Conservation (phyloP, 2,329 filamentous ascomycete species). For the Cryphonectria nitschkei region DNA sequence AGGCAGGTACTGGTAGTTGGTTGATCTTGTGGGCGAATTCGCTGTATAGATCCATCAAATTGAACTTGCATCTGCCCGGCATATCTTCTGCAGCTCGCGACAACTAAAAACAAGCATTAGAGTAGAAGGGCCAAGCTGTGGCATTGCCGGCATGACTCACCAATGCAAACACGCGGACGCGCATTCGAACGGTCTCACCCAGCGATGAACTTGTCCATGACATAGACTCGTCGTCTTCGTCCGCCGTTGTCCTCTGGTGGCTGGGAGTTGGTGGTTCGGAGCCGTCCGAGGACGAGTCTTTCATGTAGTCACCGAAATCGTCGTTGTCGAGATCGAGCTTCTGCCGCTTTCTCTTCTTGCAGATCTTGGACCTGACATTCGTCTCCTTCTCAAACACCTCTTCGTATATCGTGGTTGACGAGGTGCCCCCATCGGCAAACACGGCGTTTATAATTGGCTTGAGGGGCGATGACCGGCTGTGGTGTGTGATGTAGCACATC, state of each 20-base stretch:
- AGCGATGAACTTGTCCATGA: slow-evolving; percentile 39
- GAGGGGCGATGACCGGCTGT: slow-evolving; percentile 47
- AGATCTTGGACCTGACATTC: slow-evolving; percentile 46
- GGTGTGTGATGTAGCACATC: slow-evolving; percentile 58
- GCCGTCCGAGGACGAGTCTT: slow-evolving; percentile 49
- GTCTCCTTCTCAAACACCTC: slow-evolving; percentile 73
- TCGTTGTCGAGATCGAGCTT: slow-evolving; percentile 62
- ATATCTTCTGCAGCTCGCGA: slow-evolving; percentile 54
- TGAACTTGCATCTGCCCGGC: slow-evolving; percentile 40
- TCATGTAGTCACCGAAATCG: slow-evolving; percentile 64
- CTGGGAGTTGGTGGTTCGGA: slow-evolving; percentile 52
- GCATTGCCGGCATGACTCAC: slow-evolving; percentile 38
- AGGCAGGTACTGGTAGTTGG: slow-evolving; percentile 60
- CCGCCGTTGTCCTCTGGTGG: slow-evolving; percentile 39
- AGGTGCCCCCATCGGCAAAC: slow-evolving; percentile 65
- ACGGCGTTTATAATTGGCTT: slow-evolving; percentile 67
- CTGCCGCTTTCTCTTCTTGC: slow-evolving; percentile 55
- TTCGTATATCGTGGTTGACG: slow-evolving; percentile 58
- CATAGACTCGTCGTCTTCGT: slow-evolving; percentile 36
- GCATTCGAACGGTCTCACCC: slow-evolving; percentile 61
- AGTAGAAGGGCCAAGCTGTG: background rate
- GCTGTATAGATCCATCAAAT: slow-evolving; percentile 61
- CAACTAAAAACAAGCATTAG: slow-evolving; percentile 39
- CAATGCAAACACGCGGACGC: slow-evolving; percentile 65
- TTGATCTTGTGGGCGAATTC: slow-evolving; percentile 60